Base-by-base conservation (phyloP, 129 eudicot genomes). In the Lactuca saligna region DNA sequence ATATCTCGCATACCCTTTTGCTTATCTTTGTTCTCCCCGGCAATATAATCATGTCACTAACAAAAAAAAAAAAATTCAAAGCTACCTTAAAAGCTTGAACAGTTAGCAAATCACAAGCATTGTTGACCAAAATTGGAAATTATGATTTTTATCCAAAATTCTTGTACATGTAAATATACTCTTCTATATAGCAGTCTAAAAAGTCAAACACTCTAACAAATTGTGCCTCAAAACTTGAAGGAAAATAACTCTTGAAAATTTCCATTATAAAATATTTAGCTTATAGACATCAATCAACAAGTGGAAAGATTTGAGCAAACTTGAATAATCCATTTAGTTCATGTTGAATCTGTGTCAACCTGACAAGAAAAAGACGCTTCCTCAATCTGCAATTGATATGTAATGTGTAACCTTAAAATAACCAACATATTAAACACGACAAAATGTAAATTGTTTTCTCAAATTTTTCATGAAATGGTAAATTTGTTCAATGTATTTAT, bases 371-470 rank as follows among this genome's bases (percentile, higher is more conserved):
- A 20, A 20, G 73, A 39, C 42, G 73, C 73, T 38, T 69, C 73
- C 54, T 69, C 73, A 13, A 54, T 39, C 73, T 69, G 73, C 62
- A 14, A 69, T 56, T 25, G 17, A 69, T 20, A 56, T 38, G 54
- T 35, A 20, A 2, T 17, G n/a, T 61, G 49, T 61, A 35, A 37
- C 50, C n/a, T 46, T 15, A 46, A 12, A 8, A 2, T 46, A 46
- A 7, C 9, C 2, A 41, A 41, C 3, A 20, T 20, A 20, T 20
- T 20, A 20, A 20, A 20, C 25, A 20, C 25, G 25, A 20, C 25
- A 0, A 20, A 20, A 20, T 20, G 25, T 20, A 20, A 20, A 25
- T 25, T 25, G 29, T 25, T 25, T 25, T 25, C 29, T 25, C 29
- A 25, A 25, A 0, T 25, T 25, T 25, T 25, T 25, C 29, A 25